Evolutionary conservation across 257 asterid species (phyloP), one percentile per base, ranked within the genome.

Genomic region (Henckelia pumila): DNA sequence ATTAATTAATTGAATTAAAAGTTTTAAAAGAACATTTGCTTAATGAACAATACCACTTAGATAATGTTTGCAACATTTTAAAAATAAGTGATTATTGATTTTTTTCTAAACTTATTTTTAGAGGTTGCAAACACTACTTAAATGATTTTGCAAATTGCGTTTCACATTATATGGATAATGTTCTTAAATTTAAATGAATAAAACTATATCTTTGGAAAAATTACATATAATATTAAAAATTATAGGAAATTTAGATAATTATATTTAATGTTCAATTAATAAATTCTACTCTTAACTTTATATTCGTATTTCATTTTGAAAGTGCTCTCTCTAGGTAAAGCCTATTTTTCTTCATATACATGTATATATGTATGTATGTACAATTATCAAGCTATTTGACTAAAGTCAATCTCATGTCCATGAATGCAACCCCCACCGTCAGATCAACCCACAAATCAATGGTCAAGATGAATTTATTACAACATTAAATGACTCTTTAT

Each of bases 401-500:
- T 17, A 17, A 16, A 47, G 55, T 1, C 55, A 44, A 14, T 13
- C 52, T 44, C 52, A 11, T 13, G 52, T 14, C 17, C 49, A 37
- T 10, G 49, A 37, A 37, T 37, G 49, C 49, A 40, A 40, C n/a
- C 11, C n/a, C 72, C 66, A 49, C 73, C 80, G 23, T 69, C 23
- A 44, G 84, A 82, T 82, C 61, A 55, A 70, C 63, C 55, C 62
- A 35, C 6, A 26, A 50, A 53, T 67, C 69, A 10, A 69, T 25
- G 77, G 81, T 77, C 73, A 50, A 33, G 59, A 74, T 58, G 66
- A 64, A 78, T 22, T 29, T 32, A 29, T 49, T 56, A 21, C 63
- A 19, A 47, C 83, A 79, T 82, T 77, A 8, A 72, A 75, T 79
- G 74, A 75, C 76, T 69, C 71, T 74, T 64, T 77, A 68, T 74